Evolutionary conservation across 164 flowering plant species (phyloP), one percentile per base, ranked within the genome.

Genomic region (Taxillus chinensis): DNA sequence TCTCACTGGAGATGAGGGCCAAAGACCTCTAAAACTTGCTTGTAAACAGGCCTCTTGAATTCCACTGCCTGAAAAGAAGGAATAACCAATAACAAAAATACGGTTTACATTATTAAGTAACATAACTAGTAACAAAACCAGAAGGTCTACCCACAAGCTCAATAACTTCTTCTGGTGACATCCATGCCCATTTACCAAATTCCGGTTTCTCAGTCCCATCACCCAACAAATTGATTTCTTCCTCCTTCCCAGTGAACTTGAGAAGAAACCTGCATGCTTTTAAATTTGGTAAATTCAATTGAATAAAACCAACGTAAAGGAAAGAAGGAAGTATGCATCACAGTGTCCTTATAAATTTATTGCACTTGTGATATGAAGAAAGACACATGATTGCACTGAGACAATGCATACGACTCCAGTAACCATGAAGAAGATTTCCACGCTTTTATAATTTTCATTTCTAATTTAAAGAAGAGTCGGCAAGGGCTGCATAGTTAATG

Each of bases 121-220:
- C 41, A 67, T 14, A 62, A 52, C 3, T 27, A 52, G 17, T 27
- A 27, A 46, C 11, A 42, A 45, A 7, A 38, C 13, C 0, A 56
- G 14, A n/a, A 51, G 16, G 45, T 58, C 37, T 27, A 82, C 93
- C 50, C 70, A 87, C 96, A 63, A 8, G 90, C 39, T 84, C 85
- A 42, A 84, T 50, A 41, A 93, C 72, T 77, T 87, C 74, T 37
- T 89, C 81, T 0, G 97, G 91, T 7, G 86, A 71, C 79, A 87
- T 76, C 99, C 99, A 93, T 62, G 93, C 65, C 99, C 99, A 93
- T 57, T 86, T 79, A 42, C 83, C 95, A 79, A 93, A 93, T 74
- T 93, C 97, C 16, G 95, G 70, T 73, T 87, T 90, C 67, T 89
- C 99, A 43, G 84, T 79, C 48, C 93, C 96, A 73, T 95, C 96